These are phyloP conservation scores for Pseudophaeomoniella oleicola DNA, from an alignment of 2,329 filamentous ascomycete species.

Conservation along the genomic window DNA sequence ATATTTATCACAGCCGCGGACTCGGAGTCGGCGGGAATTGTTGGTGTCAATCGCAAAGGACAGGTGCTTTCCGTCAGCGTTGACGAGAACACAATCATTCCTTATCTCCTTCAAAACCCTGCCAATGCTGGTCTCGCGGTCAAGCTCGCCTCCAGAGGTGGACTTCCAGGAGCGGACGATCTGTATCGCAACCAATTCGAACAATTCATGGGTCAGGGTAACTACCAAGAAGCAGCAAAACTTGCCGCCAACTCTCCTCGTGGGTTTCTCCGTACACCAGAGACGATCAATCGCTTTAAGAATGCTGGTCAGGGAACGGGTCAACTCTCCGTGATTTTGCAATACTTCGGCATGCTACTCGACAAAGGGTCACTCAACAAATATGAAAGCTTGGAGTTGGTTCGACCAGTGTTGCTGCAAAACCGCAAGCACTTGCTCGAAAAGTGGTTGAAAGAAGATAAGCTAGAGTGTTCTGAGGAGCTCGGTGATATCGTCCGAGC, in stretches of 20 bases:
- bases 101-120: constrained; percentile 91
- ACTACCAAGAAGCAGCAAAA: constrained; percentile 82
- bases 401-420: constrained; percentile 80
- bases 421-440: constrained; percentile 91
- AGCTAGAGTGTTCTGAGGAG: constrained; percentile 91
- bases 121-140: constrained; percentile 87
- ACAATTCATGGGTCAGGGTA: constrained; percentile 62
- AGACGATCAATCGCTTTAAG: constrained; percentile 96
- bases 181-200: constrained; percentile 91
- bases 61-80: constrained; percentile 90
- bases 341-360: constrained; percentile 94
- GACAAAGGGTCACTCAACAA: constrained; percentile 90
- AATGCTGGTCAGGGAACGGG: constrained; percentile 53
- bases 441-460: constrained; percentile 95
- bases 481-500: constrained; percentile 85
- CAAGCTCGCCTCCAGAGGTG: constrained; percentile 88
- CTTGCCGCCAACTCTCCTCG: constrained; percentile 92
- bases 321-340: constrained; percentile 84
- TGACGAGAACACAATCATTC: constrained; percentile 80
- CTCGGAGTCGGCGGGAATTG: constrained; percentile 68
- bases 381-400: constrained; percentile 86
- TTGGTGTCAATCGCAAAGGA: constrained; percentile 94
- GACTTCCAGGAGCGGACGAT: constrained; percentile 84
- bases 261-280: constrained; percentile 83
- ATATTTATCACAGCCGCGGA: constrained; percentile 92